These are phyloP conservation scores for Rhodotorula babjevae DNA, from an alignment of 768 basidiomycete species.

Conservation along the genomic window DNA sequence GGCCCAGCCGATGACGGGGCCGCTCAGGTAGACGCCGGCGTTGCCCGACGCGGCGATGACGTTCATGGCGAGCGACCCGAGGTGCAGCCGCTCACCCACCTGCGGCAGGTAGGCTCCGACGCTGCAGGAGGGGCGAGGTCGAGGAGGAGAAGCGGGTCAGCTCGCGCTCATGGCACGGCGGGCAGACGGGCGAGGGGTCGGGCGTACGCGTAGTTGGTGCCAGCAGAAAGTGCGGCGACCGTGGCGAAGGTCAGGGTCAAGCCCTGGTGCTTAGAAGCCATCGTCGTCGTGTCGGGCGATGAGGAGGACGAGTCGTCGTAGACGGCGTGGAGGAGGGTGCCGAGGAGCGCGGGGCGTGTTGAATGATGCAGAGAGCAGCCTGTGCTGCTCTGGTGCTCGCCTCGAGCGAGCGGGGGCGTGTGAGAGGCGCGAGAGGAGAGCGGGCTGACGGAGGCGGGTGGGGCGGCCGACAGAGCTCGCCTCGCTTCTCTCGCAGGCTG, in stretches of 20 bases:
- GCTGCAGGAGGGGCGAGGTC: not conserved
- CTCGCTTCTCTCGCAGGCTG: too few species aligned
- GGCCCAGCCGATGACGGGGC: conserved; percentile 22
- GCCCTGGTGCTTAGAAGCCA: not conserved
- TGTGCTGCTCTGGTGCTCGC: too few species aligned
- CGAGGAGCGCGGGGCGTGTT: too few species aligned
- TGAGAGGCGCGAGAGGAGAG: too few species aligned
- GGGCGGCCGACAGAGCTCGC: too few species aligned
- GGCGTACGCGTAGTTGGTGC: conserved; percentile 32
- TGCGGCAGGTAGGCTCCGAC: conserved; percentile 22
- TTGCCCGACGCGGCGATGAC: conserved; percentile 21
- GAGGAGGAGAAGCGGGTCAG: not conserved
- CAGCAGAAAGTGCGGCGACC: conserved; percentile 8
- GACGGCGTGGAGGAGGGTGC: too few species aligned
- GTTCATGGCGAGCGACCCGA: conserved; percentile 28
- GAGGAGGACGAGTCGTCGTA: too few species aligned
- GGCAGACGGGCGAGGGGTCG: not conserved
- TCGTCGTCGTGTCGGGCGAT: not conserved
- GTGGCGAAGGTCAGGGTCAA: conserved; percentile 14
- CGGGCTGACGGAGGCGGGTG: too few species aligned
- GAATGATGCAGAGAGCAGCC: too few species aligned
- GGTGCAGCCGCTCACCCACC: conserved; percentile 10
- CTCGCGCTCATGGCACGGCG: not conserved
- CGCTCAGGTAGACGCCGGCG: conserved; percentile 28
- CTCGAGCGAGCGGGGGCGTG: too few species aligned